phyloP scores from a whole-genome alignment of 2,329 filamentous ascomycete genomes.

The Colletotrichum sp. region DNA sequence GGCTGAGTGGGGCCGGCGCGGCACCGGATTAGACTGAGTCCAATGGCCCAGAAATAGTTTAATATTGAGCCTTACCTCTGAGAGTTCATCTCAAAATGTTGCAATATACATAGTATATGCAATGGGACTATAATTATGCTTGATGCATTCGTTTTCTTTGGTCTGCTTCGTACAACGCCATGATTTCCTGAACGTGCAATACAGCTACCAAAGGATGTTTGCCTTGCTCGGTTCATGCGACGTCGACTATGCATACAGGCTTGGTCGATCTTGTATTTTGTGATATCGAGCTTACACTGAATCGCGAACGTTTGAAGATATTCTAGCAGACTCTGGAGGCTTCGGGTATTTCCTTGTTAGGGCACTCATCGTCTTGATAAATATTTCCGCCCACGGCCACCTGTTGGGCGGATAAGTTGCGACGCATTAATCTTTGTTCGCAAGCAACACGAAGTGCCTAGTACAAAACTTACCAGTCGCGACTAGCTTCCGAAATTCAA shows the following conservation, averaged over 20 bases:
- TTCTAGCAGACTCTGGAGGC: background rate
- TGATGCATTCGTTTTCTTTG: background rate
- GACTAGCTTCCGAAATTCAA: background rate
- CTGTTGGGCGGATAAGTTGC: background rate
- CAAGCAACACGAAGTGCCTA: background rate
- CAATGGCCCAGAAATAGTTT: background rate
- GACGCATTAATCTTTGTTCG: background rate
- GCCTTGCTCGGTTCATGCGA: background rate
- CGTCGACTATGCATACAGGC: background rate
- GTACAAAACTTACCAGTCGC: background rate
- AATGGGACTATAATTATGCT: background rate
- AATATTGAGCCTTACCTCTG: accelerated
- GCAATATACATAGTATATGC: background rate
- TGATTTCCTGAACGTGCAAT: background rate
- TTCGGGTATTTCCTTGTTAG: background rate
- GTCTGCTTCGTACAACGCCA: background rate
- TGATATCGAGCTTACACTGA: background rate
- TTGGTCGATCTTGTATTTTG: background rate
- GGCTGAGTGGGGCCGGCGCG: background rate
- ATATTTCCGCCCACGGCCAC: background rate
- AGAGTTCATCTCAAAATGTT: background rate
- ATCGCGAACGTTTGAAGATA: background rate
- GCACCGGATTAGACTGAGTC: background rate
- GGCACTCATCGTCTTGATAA: background rate
- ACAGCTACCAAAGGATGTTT: background rate